Base-by-base conservation (phyloP, 2,329 filamentous ascomycete species). In the Paracamarosporium sp. region DNA sequence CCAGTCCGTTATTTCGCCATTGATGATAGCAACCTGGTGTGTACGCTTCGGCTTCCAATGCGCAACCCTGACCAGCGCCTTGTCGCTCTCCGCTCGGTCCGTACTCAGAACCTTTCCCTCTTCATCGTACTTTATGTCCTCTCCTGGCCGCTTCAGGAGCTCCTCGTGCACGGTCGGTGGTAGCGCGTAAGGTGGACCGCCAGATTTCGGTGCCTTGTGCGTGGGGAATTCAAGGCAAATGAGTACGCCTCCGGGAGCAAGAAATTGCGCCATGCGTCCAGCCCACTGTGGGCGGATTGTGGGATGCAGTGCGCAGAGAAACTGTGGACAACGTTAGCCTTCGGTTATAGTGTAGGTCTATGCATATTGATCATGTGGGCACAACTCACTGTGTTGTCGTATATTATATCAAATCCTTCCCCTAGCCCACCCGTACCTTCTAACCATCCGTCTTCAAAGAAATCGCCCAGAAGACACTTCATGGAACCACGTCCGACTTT, bases 181-280 rank as follows among this genome's bases (percentile, higher is more conserved):
- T 38, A 91, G 77, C 7, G 88, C 86, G 82, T 86, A 93, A 1
- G 92, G 92, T 12, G 92, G 92, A 0, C 92, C 92, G 9, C 82
- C 82, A 9, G 83, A 81, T 11, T 80, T 81, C 9, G 88, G 83
- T 40, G 86, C 82, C 73, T 93, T 95, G 60, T 86, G 83, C 1
- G 89, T 87, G 9, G 92, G 92, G 73, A 90, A 96, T 73, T 96
- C 92, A 60, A 96, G 83, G 76, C 86, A 88, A 47, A 89, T 80
- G 53, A 89, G 78, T 47, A 79, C 77, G 5, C 85, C 85, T 3
- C 73, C 74, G 1, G 80, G 76, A 13, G 82, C 76, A 11, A 89
- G 80, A 7, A 89, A 78, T 53, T 83, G 76, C 4, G 79, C 79
- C 71, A 85, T 83, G 20, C 85, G 80, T 15, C 79, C 74, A 2